Conservation (phyloP, 2,329 filamentous ascomycete species). For the Fusarium fujikuroi region DNA sequence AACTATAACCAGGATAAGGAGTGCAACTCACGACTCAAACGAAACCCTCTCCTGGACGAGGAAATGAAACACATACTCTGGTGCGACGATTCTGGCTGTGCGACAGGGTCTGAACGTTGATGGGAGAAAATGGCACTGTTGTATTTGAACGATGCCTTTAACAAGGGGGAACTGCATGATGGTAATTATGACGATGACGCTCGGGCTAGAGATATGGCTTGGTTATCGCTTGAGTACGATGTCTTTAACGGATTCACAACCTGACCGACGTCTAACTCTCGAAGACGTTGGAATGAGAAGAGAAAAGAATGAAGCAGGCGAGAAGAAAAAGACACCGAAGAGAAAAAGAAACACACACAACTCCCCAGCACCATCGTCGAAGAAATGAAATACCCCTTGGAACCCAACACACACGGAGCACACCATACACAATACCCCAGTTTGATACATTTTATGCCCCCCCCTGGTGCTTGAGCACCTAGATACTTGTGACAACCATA, state of each 20-base stretch:
- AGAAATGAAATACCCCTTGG: not conserved
- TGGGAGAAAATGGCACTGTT: constrained; percentile 10
- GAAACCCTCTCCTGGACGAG: not conserved
- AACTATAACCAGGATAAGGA: not conserved
- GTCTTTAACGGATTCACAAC: not conserved
- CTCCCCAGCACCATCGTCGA: not conserved
- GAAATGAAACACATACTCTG: not conserved
- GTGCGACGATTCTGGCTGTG: constrained; percentile 1
- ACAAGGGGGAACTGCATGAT: not conserved
- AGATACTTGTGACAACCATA: not conserved
- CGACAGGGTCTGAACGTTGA: not conserved
- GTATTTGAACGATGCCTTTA: not conserved
- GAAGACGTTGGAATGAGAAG: too few species aligned
- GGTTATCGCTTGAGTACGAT: not conserved
- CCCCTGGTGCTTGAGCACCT: not conserved
- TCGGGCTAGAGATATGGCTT: not conserved
- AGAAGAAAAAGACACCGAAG: not conserved
- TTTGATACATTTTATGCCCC: not conserved
- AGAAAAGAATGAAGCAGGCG: not conserved
- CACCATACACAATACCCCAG: not conserved
- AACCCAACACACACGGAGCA: not conserved
- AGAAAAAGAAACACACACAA: not conserved
- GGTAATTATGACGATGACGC: not conserved
- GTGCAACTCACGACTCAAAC: not conserved
- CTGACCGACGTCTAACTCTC: not conserved